Evolutionary conservation across 2,329 filamentous ascomycete genomes (phyloP), one percentile per base, ranked within the genome.

Genomic region (Trichoderma pleuroti): DNA sequence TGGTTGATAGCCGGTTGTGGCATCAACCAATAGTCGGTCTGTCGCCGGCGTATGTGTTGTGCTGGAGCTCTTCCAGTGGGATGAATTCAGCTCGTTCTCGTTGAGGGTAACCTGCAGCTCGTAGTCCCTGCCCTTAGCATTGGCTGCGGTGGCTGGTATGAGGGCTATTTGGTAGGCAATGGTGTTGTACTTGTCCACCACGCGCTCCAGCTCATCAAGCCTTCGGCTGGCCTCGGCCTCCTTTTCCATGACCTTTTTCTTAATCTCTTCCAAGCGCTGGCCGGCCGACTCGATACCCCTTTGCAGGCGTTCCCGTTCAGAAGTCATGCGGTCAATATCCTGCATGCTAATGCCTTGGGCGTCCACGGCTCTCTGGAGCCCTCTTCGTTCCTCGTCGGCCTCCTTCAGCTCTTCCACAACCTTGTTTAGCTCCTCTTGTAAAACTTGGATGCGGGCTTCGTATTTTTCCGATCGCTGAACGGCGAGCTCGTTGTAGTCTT

Each of bases 291-390:
- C 93, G 57, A 97, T 91, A 54, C 91, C 92, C 76, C 92, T 94
- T 74, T 97, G 93, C n/a, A 99, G 87, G 60, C 96, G 90, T 77
- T 99, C 96, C 67, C 94, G 91, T 80, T 99, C 96, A 42, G 93
- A 91, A 75, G 94, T 97, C 95, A 99, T 98, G 80, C 96, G 93
- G 86, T 99, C 96, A 78, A 99, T 98, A 86, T 99, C 96, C 82
- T 96, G 92, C 82, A 98, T 97, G 77, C 94, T 97, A 79, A 99
- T 94, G 3, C 96, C 96, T 78, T 97, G 93, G 75, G 92, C 91
- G 80, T 98, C 96, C 32, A 99, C 94, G 34, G 92, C 90, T 71
- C 91, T 90, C 79, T 98, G 95, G 11, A 99, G 86, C 34, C 87
- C 86, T 54, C 89, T 84, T 72, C 93, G 90, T 80, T 99, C 96